Conservation (phyloP, 768 basidiomycete genomes). For the Xerocomellus chrysenteron region DNA sequence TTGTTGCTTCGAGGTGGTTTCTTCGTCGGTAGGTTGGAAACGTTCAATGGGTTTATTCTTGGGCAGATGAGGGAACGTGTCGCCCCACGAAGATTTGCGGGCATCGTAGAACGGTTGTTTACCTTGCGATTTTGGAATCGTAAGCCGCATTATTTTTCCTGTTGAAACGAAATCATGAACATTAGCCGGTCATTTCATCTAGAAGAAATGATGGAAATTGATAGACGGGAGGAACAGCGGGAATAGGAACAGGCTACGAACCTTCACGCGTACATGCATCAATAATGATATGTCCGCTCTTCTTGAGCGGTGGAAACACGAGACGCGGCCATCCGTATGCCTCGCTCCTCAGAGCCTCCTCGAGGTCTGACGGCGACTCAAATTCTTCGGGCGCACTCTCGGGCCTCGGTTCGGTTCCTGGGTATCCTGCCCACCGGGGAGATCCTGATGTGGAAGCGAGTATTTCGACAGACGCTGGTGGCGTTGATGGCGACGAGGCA, state of each 20-base stretch:
- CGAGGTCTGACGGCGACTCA: conserved; percentile 37
- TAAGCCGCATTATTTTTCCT: conserved; percentile 92
- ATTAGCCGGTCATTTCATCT: conserved; percentile 4
- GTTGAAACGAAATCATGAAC: conserved; percentile 1
- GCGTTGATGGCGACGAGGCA: conserved; percentile 9
- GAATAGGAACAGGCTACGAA: conserved; percentile 28
- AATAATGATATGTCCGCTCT: conserved; percentile 86
- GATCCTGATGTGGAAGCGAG: conserved; percentile 9
- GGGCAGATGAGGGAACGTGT: conserved; percentile 87
- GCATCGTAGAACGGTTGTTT: conserved; percentile 95
- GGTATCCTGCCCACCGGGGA: neutral
- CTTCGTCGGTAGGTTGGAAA: conserved; percentile 37
- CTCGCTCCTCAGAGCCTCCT: conserved; percentile 62
- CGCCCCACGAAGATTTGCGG: conserved; percentile 91
- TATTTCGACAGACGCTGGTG: conserved; percentile 10
- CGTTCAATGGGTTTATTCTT: conserved; percentile 76
- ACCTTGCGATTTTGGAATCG: conserved; percentile 91
- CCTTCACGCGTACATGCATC: conserved; percentile 87
- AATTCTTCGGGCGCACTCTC: conserved; percentile 4
- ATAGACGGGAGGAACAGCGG: conserved; percentile 6
- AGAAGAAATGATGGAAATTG: neutral
- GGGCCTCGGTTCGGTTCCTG: conserved; percentile 1
- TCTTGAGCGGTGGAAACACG: conserved; percentile 89
- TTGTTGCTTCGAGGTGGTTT: conserved; percentile 28
- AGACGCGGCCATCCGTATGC: conserved; percentile 90